These are phyloP conservation scores for Dendrobium huoshanense DNA, from an alignment of 106 monocot species.

Conservation along the genomic window DNA sequence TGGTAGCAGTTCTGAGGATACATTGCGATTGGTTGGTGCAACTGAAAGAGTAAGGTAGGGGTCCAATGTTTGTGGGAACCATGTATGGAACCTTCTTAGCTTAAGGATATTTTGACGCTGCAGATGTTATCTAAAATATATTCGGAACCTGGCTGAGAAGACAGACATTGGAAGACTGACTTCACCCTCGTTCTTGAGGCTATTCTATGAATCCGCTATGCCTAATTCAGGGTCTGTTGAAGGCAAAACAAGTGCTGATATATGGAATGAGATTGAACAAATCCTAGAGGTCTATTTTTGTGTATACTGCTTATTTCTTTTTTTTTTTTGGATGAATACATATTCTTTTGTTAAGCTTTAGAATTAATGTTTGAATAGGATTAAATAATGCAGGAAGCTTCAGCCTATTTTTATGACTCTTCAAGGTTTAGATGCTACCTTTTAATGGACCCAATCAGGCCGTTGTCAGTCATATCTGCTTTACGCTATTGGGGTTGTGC, in stretches of 20 bases:
- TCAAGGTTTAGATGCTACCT: conserved; percentile 77
- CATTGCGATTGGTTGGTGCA: conserved; percentile 66
- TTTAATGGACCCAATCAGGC: conserved; percentile 55
- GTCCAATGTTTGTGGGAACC: neutral
- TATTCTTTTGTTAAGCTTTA: neutral
- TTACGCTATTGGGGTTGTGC: conserved; percentile 95
- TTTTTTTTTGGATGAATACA: conserved; percentile 4
- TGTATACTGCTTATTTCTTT: neutral
- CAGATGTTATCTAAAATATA: conserved; percentile 80
- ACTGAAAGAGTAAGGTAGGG: conserved; percentile 76
- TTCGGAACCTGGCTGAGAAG: conserved; percentile 73
- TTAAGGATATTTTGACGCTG: conserved; percentile 1
- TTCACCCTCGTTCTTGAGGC: conserved; percentile 77
- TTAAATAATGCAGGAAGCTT: conserved; percentile 42
- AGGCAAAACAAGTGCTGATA: conserved; percentile 63
- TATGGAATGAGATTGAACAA: conserved; percentile 74
- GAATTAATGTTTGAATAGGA: neutral
- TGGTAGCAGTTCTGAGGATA: conserved; percentile 76
- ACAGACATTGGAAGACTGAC: conserved; percentile 89
- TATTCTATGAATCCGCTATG: conserved; percentile 58
- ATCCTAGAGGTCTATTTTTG: conserved; percentile 47
- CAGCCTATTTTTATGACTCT: conserved; percentile 43
- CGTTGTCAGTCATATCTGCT: conserved; percentile 46
- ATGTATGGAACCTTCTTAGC: neutral
- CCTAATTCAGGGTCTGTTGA: conserved; percentile 43